These are phyloP conservation scores for Rosellinia necatrix DNA, from an alignment of 2,329 filamentous ascomycete species.

Conservation along the genomic window DNA sequence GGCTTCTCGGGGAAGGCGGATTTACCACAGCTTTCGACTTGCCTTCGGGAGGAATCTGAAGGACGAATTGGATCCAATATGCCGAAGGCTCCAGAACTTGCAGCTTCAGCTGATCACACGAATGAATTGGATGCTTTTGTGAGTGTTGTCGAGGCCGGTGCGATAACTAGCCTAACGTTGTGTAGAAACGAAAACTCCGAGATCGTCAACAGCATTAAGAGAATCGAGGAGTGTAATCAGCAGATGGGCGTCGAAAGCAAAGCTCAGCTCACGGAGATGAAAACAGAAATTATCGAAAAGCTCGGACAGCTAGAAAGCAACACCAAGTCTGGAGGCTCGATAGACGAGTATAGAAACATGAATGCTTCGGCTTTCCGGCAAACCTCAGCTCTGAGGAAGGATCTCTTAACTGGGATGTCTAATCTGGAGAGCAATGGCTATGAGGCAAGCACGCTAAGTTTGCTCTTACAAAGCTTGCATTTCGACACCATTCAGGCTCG, in stretches of 20 bases:
- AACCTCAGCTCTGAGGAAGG: not conserved
- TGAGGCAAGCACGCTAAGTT: not conserved
- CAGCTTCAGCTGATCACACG: not conserved
- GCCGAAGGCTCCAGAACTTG: not conserved
- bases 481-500: not conserved
- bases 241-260: not conserved
- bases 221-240: not conserved
- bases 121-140: not conserved
- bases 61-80: not conserved
- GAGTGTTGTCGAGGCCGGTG: not conserved
- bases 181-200: not conserved
- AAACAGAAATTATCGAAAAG: not conserved
- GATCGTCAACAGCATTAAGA: not conserved
- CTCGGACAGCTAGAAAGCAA: not conserved
- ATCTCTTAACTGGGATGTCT: not conserved
- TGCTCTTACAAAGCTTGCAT: not conserved
- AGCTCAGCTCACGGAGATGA: not conserved
- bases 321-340: not conserved
- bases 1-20: not conserved
- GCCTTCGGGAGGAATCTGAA: not conserved
- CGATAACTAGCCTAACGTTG: not conserved
- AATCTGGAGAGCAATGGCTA: not conserved
- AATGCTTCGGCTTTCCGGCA: not conserved
- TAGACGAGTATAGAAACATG: not conserved
- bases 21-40: not conserved